Percentiles rank a stretch among this genome's conserved stretches.
These are phyloP conservation scores for Jamesozyma gamospora DNA, from an alignment of 805 yeast genomes.

Conservation along the genomic window DNA sequence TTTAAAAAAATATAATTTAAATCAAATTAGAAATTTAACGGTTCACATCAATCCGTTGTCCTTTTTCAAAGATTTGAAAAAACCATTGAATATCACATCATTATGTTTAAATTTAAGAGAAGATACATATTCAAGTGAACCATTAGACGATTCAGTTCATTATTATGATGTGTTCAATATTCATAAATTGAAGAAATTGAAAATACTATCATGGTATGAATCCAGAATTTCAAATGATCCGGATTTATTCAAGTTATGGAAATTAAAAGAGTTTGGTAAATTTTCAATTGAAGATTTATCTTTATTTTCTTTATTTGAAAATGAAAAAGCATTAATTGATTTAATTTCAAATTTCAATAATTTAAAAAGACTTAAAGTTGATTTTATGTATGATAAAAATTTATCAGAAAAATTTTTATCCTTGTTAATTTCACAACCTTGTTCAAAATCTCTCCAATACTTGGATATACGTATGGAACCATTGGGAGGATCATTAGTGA, in stretches of 20 bases:
- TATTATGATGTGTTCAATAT: constrained; percentile 28
- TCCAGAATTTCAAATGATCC: constrained; percentile 5
- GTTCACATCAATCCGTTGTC: constrained; percentile 21
- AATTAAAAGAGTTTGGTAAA: constrained; percentile 21
- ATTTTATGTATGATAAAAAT: constrained; percentile 24
- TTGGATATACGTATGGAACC: constrained; percentile 27
- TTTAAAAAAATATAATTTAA: constrained; percentile 10
- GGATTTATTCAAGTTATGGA: constrained; percentile 19
- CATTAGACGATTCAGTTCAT: constrained; percentile 4
- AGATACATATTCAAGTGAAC: constrained; percentile 16
- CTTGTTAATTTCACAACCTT: constrained; percentile 15
- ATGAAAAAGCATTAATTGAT: constrained; percentile 16
- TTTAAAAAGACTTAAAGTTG: constrained; percentile 28
- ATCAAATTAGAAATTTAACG: constrained; percentile 15
- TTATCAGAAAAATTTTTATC: constrained; percentile 13
- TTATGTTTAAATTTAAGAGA: constrained; percentile 23
- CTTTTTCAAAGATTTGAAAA: constrained; percentile 13
- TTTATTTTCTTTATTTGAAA: constrained; percentile 25
- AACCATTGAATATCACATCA: constrained; percentile 16
- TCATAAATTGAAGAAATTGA: constrained; percentile 21
- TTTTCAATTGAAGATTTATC: constrained; percentile 28
- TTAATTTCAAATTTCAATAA: constrained; percentile 18
- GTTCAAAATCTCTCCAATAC: constrained; percentile 21
- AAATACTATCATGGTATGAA: constrained; percentile 33
- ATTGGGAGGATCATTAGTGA: constrained; percentile 14